Percentiles rank a stretch among this genome's conserved stretches.
phyloP scores from a whole-genome alignment of 257 asterid genomes.

The Nicotiana otophora region DNA sequence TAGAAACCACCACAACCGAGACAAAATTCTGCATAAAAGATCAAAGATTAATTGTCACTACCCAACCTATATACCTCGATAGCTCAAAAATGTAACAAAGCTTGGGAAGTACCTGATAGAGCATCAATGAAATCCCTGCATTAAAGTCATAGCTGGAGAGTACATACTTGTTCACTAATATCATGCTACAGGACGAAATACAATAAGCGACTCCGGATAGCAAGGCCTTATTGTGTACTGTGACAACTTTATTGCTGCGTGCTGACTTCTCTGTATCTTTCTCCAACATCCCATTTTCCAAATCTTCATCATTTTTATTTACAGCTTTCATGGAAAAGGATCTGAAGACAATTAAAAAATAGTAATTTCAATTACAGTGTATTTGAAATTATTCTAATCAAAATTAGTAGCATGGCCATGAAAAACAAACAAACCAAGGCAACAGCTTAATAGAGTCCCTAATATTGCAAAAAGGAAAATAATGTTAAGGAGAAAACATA shows the following conservation, averaged over 20 bases:
- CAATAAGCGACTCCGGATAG: slow-evolving; percentile 82
- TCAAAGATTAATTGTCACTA: slow-evolving; percentile 8
- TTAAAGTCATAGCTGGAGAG: slow-evolving; percentile 83
- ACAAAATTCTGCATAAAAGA: slow-evolving; percentile 68
- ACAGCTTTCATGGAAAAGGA: slow-evolving; percentile 43
- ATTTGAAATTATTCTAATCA: background rate
- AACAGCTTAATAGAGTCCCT: background rate
- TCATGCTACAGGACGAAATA: slow-evolving; percentile 86
- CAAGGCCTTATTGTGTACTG: slow-evolving; percentile 57
- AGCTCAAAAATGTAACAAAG: background rate
- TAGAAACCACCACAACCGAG: slow-evolving; percentile 56
- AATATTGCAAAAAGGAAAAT: background rate
- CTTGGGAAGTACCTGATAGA: slow-evolving; percentile 63
- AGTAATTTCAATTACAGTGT: background rate
- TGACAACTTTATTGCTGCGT: slow-evolving; percentile 33
- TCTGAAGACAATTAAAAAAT: slow-evolving; percentile 5
- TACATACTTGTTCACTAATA: slow-evolving; percentile 82
- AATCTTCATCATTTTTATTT: slow-evolving; percentile 42
- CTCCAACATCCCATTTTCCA: slow-evolving; percentile 56
- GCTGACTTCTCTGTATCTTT: slow-evolving; percentile 43
- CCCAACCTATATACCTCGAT: background rate
- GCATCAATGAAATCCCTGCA: slow-evolving; percentile 93
- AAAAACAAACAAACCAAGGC: background rate
- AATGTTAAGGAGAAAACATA: background rate
- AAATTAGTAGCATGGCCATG: background rate